These are phyloP conservation scores for Metschnikowia arizonensis DNA, from an alignment of 805 yeast genomes.

Conservation along the genomic window DNA sequence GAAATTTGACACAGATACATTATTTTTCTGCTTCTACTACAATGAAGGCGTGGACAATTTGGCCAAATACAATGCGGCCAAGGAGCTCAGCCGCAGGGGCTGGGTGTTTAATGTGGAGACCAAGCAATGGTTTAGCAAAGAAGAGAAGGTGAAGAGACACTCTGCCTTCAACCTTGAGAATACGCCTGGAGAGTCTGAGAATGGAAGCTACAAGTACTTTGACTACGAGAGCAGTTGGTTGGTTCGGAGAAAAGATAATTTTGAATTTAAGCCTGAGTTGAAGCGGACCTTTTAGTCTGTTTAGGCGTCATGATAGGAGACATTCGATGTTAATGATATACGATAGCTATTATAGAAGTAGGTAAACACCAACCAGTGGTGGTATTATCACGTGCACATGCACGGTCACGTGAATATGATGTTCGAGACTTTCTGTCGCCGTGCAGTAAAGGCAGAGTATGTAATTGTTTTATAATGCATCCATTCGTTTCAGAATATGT, in stretches of 20 bases:
- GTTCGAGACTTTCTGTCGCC: not conserved
- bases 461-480: not conserved
- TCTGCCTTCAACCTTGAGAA: constrained; percentile 20
- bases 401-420: not conserved
- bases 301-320: not conserved
- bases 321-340: not conserved
- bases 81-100: constrained; percentile 71
- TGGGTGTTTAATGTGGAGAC: constrained; percentile 75
- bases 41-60: constrained; percentile 39
- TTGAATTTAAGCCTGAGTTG: constrained; percentile 27
- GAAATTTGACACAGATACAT: constrained; percentile 79
- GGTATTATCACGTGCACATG: not conserved
- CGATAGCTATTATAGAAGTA: no score
- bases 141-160: constrained; percentile 45
- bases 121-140: constrained; percentile 77
- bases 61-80: constrained; percentile 57
- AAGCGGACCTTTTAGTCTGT: constrained; percentile 26
- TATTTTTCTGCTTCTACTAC: constrained; percentile 90
- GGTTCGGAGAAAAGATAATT: constrained; percentile 42
- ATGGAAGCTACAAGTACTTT: constrained; percentile 68
- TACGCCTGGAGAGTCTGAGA: constrained; percentile 35
- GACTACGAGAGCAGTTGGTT: constrained; percentile 67
- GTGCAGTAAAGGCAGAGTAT: not conserved
- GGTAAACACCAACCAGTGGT: no score
- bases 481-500: not conserved